These are phyloP conservation scores for Meira miltonrushii DNA, from an alignment of 1,284 basidiomycete genomes.

Conservation along the genomic window DNA sequence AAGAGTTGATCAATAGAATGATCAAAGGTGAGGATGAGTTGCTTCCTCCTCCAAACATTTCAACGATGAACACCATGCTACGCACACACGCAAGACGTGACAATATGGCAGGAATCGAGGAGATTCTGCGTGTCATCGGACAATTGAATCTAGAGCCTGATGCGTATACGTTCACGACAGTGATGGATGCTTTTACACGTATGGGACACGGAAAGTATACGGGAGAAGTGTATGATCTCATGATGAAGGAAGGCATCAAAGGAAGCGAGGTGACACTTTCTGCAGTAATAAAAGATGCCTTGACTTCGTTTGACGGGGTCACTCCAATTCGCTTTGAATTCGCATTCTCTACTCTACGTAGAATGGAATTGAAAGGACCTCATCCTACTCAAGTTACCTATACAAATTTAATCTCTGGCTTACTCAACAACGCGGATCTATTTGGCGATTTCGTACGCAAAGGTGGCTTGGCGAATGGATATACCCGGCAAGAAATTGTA, in stretches of 20 bases:
- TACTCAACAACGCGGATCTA: conserved; percentile 19
- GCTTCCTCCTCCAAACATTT: conserved; percentile 29
- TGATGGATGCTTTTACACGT: conserved; percentile 39
- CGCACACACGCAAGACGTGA: conserved; percentile 27
- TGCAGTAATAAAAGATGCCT: conserved; percentile 37
- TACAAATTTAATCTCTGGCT: conserved; percentile 26
- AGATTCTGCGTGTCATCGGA: conserved; percentile 23
- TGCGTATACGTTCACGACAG: conserved; percentile 41
- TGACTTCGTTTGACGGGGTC: neutral
- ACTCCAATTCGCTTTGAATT: conserved; percentile 17
- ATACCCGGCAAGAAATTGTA: neutral
- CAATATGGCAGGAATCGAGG: conserved; percentile 23
- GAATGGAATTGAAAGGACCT: conserved; percentile 32
- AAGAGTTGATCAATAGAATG: conserved; percentile 28
- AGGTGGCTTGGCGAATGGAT: conserved; percentile 14
- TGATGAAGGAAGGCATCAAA: conserved; percentile 30
- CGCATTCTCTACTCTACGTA: conserved; percentile 34
- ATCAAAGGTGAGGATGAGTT: conserved; percentile 13
- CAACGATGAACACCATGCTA: conserved; percentile 40
- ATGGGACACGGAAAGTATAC: conserved; percentile 21
- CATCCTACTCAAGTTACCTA: conserved; percentile 36
- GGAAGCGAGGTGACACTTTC: conserved; percentile 40
- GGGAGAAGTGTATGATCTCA: conserved; percentile 28
- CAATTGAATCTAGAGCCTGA: conserved; percentile 28
- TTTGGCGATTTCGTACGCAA: conserved; percentile 18